Evolutionary conservation across 306 rosid genomes (phyloP).

Genomic region (Inga leiocalycina): DNA sequence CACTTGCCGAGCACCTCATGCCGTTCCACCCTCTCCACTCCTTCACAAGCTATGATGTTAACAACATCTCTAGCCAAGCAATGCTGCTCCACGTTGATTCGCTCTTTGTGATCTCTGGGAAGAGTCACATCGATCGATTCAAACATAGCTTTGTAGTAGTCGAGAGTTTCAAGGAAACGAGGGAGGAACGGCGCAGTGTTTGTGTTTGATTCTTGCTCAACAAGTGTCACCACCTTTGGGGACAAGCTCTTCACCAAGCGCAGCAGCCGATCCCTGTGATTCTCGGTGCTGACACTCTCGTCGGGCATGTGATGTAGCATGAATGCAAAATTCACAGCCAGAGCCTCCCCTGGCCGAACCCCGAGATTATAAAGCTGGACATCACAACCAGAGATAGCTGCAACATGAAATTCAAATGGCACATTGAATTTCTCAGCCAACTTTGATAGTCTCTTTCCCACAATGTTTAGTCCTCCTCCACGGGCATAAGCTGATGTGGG

Average conservation of each 20-base stretch:
- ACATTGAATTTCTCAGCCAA: conserved; percentile 75
- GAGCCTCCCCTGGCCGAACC: conserved; percentile 67
- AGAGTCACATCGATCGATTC: conserved; percentile 90
- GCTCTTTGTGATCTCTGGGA: conserved; percentile 71
- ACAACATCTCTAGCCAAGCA: conserved; percentile 94
- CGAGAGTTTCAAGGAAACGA: conserved; percentile 75
- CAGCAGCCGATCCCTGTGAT: conserved; percentile 80
- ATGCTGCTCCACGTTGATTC: conserved; percentile 94
- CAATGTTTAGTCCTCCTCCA: conserved; percentile 82
- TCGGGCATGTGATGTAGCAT: conserved; percentile 95
- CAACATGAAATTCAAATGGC: conserved; percentile 84
- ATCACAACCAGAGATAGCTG: conserved; percentile 72
- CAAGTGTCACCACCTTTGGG: conserved; percentile 94
- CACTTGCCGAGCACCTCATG: conserved; percentile 92
- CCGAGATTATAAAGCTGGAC: conserved; percentile 66
- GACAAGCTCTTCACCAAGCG: conserved; percentile 82
- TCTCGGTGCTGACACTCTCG: conserved; percentile 89
- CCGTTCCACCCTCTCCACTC: conserved; percentile 86
- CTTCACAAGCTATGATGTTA: conserved; percentile 95
- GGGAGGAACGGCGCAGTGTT: conserved; percentile 83
- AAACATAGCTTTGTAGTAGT: conserved; percentile 86
- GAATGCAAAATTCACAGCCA: conserved; percentile 92
- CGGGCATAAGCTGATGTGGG: conserved; percentile 88
- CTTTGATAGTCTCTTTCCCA: conserved; percentile 71
- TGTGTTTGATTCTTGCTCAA: conserved; percentile 96